Base-by-base conservation (phyloP, 352 stramenopile species). In the Phytophthora tubulina region DNA sequence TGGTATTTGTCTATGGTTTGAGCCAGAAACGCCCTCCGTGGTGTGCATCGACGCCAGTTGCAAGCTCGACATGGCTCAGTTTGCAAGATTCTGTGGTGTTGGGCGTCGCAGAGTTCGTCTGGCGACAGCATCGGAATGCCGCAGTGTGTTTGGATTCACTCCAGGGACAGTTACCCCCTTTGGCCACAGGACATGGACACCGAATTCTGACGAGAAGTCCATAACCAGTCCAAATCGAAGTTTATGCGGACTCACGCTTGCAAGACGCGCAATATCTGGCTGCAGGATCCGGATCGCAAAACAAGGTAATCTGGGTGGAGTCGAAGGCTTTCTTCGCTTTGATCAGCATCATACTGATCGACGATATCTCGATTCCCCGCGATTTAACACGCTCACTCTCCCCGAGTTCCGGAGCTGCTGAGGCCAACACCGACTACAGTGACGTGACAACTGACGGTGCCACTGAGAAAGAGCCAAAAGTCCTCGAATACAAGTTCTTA, bases 101-200 rank as follows among this genome's bases (percentile, higher is more conserved):
- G 75, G 82, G n/a, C 78, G 85, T 17, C 84, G 85, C n/a, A 89
- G 83, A 52, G 65, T 94, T 63, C 86, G 88, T 17, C 64, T 94
- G 7, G 83, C 87, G n/a, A 86, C 73, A 7, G 55, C 80, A 11
- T 66, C 66, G 9, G 83, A 94, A 46, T 94, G 87, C 53, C 67
- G 75, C 14, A 63, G 58, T 9, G 73, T 89, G 3, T 93, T 89
- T 77, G 85, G 85, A 0, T 92, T 90, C 50, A 75, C 74, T 7
- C 85, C 82, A 6, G 87, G 87, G 1, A 93, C 84, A 6, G 82
- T 94, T 1, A 75, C 87, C 6, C 85, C 87, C 0, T 89, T 94
- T 32, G 80, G 80, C 3, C 81, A 91, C 63, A 72, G 76, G 11
- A 0, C 1, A 11, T 62, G 49, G 46, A 14, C 6, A 17, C 30